Evolutionary conservation across 805 yeast species (phyloP).

Genomic region (Starmerella cellae): DNA sequence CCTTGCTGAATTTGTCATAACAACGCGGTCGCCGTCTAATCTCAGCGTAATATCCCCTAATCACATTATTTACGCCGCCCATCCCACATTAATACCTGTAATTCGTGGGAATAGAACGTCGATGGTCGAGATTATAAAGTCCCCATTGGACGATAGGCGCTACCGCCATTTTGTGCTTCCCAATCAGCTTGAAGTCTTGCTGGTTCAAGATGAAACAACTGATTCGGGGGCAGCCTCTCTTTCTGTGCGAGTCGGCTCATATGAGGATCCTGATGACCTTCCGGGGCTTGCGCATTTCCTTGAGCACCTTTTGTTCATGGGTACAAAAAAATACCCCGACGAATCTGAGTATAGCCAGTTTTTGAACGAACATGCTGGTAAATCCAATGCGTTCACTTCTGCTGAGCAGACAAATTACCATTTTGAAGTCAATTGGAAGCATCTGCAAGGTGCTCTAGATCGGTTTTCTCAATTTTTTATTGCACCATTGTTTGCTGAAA

Average conservation of each 20-base stretch:
- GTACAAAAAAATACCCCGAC: conserved; percentile 59
- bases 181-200: conserved; percentile 54
- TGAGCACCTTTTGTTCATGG: conserved; percentile 75
- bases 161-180: conserved; percentile 55
- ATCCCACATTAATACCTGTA: neutral
- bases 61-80: neutral
- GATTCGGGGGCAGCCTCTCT: conserved; percentile 56
- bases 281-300: conserved; percentile 85
- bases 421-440: conserved; percentile 67
- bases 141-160: conserved; percentile 51
- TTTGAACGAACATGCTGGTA: conserved; percentile 73
- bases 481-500: conserved; percentile 55
- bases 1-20: too few relatives aligned
- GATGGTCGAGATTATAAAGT: conserved; percentile 19
- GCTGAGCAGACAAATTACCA: conserved; percentile 79
- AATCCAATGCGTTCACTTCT: conserved; percentile 85
- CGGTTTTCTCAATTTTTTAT: conserved; percentile 89
- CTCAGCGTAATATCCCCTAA: too few relatives aligned
- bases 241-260: conserved; percentile 69
- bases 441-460: conserved; percentile 77
- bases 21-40: too few relatives aligned
- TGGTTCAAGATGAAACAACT: conserved; percentile 64
- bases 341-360: conserved; percentile 65
- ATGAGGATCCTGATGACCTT: conserved; percentile 53
- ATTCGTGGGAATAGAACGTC: neutral